These are phyloP conservation scores for Tolypocladium inflatum DNA, from an alignment of 2,329 filamentous ascomycete species.

Conservation along the genomic window DNA sequence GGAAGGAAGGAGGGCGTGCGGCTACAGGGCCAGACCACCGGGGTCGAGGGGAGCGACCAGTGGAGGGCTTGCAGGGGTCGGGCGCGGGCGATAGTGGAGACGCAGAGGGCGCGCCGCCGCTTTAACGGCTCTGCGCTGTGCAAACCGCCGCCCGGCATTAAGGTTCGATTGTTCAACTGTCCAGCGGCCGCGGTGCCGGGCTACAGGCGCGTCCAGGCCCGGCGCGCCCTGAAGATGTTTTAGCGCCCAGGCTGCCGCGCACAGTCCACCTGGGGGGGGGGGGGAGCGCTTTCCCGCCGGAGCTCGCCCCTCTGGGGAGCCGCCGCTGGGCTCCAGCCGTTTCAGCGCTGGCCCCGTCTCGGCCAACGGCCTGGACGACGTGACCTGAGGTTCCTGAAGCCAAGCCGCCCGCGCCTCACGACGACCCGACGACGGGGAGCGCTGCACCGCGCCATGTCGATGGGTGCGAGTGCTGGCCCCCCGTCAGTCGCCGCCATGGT, in stretches of 20 bases:
- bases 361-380: background rate
- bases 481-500: background rate
- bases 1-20: background rate
- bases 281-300: too few relatives aligned
- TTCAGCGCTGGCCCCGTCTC: background rate
- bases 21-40: background rate
- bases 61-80: too few relatives aligned
- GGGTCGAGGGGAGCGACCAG: too few relatives aligned
- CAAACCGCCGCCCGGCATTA: too few relatives aligned
- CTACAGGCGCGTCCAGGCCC: background rate
- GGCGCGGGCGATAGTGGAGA: background rate
- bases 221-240: background rate
- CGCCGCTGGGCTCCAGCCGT: background rate
- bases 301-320: too few relatives aligned
- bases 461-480: too few relatives aligned
- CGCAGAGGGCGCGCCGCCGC: background rate
- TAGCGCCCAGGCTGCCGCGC: background rate
- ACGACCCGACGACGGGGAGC: background rate
- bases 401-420: too few relatives aligned
- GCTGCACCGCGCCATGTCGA: background rate
- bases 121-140: background rate
- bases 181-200: background rate
- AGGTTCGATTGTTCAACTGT: too few relatives aligned
- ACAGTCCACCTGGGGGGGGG: background rate
- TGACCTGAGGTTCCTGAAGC: too few relatives aligned